A percentile compares a stretch with the other conserved stretches of the same genome.
Evolutionary conservation across 1,284 basidiomycete genomes (phyloP).

Genomic region (Ustilago loliicola): DNA sequence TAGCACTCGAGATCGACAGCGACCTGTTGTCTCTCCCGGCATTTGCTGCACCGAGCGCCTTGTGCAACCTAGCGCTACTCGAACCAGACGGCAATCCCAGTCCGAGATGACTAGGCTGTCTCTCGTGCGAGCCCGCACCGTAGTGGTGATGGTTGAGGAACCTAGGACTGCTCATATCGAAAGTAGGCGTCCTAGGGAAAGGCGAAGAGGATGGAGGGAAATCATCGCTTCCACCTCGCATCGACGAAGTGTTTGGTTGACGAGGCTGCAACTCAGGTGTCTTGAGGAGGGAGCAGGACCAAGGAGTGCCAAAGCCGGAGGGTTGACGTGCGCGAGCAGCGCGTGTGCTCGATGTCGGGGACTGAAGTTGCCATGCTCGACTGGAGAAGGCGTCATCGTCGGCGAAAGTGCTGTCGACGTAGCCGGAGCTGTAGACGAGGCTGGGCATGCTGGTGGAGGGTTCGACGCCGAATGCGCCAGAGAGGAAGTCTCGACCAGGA

Average conservation of each 20-base stretch:
- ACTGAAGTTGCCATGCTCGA: slow-evolving; percentile 54
- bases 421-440: slow-evolving; percentile 53
- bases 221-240: slow-evolving; percentile 39
- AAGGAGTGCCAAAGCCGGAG: slow-evolving; percentile 44
- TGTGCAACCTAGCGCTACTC: slow-evolving; percentile 27
- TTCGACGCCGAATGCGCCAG: slow-evolving; percentile 45
- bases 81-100: slow-evolving; percentile 40
- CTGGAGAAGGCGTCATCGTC: slow-evolving; percentile 37
- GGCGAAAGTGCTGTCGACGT: slow-evolving; percentile 35
- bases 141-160: slow-evolving; percentile 27
- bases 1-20: slow-evolving; percentile 26
- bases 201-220: slow-evolving; percentile 54
- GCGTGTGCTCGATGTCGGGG: slow-evolving; percentile 54
- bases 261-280: slow-evolving; percentile 55
- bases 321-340: slow-evolving; percentile 47
- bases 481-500: slow-evolving; percentile 45
- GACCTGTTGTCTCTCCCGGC: slow-evolving; percentile 27
- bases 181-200: slow-evolving; percentile 57
- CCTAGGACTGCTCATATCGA: slow-evolving; percentile 51
- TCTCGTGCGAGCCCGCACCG: slow-evolving; percentile 29
- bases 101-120: slow-evolving; percentile 45
- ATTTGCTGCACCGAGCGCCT: slow-evolving; percentile 25
- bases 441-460: slow-evolving; percentile 54
- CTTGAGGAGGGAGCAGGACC: slow-evolving; percentile 45
- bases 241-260: slow-evolving; percentile 34